Evolutionary conservation across 2,329 filamentous ascomycete species (phyloP).

Genomic region (Microcyclosporella mali): DNA sequence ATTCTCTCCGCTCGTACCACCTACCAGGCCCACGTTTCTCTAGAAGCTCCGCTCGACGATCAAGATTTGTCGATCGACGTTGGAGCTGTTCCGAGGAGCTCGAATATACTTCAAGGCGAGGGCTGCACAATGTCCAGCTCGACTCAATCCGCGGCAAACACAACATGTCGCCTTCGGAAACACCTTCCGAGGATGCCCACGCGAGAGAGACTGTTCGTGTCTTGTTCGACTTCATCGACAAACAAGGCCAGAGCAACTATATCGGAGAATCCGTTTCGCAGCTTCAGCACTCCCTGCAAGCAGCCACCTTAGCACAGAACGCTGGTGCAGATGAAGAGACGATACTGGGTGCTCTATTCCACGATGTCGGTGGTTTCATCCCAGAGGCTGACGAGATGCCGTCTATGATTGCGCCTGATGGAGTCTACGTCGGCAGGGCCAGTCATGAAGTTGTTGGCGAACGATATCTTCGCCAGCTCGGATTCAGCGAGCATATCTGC

Average conservation of each 20-base stretch:
- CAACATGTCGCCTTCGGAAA: too few relatives aligned
- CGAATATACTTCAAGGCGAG: neutral
- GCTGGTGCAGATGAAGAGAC: slow-evolving; percentile 25
- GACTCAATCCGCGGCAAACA: too few relatives aligned
- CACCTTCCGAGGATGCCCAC: slow-evolving; percentile 5
- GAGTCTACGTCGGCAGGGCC: slow-evolving; percentile 32
- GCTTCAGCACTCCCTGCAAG: slow-evolving; percentile 30
- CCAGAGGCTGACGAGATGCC: slow-evolving; percentile 28
- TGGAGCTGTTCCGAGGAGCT: too few relatives aligned
- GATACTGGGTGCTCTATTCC: slow-evolving; percentile 36
- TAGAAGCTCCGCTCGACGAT: too few relatives aligned
- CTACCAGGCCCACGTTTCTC: too few relatives aligned
- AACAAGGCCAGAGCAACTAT: slow-evolving; percentile 28
- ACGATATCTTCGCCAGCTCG: slow-evolving; percentile 30
- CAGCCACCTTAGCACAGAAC: slow-evolving; percentile 24
- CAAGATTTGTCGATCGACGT: too few relatives aligned
- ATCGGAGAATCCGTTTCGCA: slow-evolving; percentile 29
- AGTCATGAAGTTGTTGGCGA: slow-evolving; percentile 37
- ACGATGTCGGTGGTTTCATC: slow-evolving; percentile 41
- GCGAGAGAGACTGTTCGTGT: slow-evolving; percentile 15
- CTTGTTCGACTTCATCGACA: slow-evolving; percentile 19
- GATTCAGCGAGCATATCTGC: slow-evolving; percentile 35
- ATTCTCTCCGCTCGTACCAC: slow-evolving; percentile 2
- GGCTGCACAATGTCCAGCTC: too few relatives aligned
- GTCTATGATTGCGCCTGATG: slow-evolving; percentile 19